A percentile compares a stretch with the other conserved stretches of the same genome.
Evolutionary conservation across 768 basidiomycete species (phyloP).

Genomic region (Psilocybe sp.): DNA sequence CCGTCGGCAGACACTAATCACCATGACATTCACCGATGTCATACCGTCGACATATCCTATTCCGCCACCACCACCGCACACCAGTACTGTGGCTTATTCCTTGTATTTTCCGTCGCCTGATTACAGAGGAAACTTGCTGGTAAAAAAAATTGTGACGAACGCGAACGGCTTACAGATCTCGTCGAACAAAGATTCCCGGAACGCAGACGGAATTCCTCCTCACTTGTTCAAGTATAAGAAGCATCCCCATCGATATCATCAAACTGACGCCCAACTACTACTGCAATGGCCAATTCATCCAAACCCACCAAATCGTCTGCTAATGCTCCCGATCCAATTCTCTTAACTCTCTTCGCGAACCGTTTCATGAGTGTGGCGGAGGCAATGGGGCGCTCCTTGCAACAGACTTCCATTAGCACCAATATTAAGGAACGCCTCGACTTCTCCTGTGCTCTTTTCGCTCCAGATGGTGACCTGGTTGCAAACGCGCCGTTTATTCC

Average conservation of each 20-base stretch:
- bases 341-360: conserved; percentile 90
- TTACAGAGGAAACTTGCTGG: too few relatives aligned
- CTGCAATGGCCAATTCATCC: conserved; percentile 12
- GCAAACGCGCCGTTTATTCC: conserved; percentile 94
- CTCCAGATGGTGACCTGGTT: conserved; percentile 90
- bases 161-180: too few relatives aligned
- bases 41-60: too few relatives aligned
- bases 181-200: conserved; percentile 1
- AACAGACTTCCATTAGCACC: conserved; percentile 88
- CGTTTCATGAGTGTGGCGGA: conserved; percentile 98
- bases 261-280: conserved; percentile 4
- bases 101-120: too few relatives aligned
- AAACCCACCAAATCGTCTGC: conserved; percentile 14
- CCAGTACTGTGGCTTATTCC: too few relatives aligned
- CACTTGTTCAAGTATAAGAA: conserved; percentile 1
- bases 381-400: conserved; percentile 89
- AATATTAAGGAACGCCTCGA: conserved; percentile 97
- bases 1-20: too few relatives aligned
- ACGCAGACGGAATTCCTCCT: conserved; percentile 13
- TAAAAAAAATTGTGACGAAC: too few relatives aligned
- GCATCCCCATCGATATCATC: not conserved
- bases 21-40: too few relatives aligned
- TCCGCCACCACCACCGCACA: too few relatives aligned
- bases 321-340: conserved; percentile 75
- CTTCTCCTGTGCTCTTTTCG: conserved; percentile 93